These are phyloP conservation scores for Penicillium lividum DNA, from an alignment of 495 filamentous ascomycete species.

Conservation along the genomic window DNA sequence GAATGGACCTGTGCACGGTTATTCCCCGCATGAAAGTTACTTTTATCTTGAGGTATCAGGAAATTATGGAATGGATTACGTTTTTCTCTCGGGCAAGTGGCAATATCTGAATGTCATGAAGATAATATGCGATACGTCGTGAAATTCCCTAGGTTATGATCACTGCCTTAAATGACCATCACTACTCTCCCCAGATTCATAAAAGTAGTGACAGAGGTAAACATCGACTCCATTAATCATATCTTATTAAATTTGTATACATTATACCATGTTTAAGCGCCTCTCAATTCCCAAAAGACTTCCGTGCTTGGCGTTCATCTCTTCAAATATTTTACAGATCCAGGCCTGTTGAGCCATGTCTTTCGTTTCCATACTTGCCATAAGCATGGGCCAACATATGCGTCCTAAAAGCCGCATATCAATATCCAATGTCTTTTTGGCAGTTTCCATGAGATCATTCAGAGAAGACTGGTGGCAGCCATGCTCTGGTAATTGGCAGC, in stretches of 20 bases:
- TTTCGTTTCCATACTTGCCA: conserved; percentile 1
- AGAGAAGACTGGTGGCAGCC: neutral
- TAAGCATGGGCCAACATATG: neutral
- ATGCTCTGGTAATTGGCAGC: neutral
- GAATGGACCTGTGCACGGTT: neutral
- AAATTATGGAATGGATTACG: neutral
- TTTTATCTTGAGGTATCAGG: neutral
- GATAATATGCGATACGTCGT: neutral
- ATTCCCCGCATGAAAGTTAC: neutral
- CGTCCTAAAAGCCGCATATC: conserved; percentile 1
- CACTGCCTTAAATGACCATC: neutral
- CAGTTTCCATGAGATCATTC: neutral
- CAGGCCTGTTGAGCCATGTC: neutral
- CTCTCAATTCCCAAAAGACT: neutral
- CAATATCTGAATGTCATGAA: neutral
- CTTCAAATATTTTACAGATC: neutral
- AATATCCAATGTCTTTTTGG: neutral
- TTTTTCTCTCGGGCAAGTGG: neutral
- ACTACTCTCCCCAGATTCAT: neutral
- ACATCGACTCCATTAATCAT: neutral
- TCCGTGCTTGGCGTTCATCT: neutral
- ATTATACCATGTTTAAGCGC: neutral
- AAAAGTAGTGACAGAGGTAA: neutral
- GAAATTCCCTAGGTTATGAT: neutral
- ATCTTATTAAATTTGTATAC: neutral